Conservation (phyloP, 257 asterid species). For the Solanum etuberosum region DNA sequence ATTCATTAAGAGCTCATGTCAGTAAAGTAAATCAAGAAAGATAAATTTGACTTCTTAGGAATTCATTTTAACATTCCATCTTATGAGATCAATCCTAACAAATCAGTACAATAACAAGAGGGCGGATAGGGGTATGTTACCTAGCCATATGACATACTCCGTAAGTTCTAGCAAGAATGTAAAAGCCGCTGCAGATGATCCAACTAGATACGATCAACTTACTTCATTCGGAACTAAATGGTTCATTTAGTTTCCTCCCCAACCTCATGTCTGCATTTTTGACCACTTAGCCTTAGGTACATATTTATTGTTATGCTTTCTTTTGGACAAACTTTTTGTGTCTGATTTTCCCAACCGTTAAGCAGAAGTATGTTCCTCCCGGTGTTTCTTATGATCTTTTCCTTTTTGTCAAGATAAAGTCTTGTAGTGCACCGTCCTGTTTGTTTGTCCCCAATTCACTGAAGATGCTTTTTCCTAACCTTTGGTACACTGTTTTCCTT, state of each 20-base stretch:
- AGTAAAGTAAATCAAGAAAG: neutral
- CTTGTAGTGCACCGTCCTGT: neutral
- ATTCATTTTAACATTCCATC: neutral
- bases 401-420: neutral
- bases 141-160: neutral
- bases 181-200: neutral
- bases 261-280: neutral
- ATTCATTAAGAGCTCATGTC: no score
- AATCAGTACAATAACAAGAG: neutral
- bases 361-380: neutral
- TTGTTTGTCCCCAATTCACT: neutral
- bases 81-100: neutral
- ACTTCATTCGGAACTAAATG: neutral
- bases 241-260: neutral
- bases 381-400: neutral
- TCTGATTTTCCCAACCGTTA: neutral
- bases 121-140: neutral
- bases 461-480: neutral
- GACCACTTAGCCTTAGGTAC: neutral
- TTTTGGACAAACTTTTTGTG: neutral
- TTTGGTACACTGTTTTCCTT: neutral
- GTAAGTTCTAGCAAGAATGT: neutral
- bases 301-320: neutral
- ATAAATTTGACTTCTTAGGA: neutral
- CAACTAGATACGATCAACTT: neutral